Evolutionary conservation across 164 flowering plant species (phyloP).

Genomic region (Tinospora cordifolia): DNA sequence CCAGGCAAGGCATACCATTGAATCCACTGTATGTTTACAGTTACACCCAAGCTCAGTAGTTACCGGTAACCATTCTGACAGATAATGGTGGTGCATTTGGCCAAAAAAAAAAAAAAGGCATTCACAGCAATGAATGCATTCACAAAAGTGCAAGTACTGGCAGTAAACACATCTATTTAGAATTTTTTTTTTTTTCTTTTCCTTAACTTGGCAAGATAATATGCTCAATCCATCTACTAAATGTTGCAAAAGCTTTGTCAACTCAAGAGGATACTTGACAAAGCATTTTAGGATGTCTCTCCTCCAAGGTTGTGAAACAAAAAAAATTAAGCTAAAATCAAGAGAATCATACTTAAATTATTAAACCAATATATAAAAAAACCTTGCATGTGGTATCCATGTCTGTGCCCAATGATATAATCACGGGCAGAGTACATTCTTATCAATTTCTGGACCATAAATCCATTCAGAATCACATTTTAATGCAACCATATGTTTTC

Average conservation of each 20-base stretch:
- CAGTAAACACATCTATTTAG: too few species aligned
- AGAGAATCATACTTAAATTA: background rate
- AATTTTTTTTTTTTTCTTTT: too few species aligned
- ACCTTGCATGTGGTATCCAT: background rate
- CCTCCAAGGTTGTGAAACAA: background rate
- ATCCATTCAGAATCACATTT: background rate
- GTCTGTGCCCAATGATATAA: background rate
- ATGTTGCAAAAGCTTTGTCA: background rate
- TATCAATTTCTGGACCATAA: background rate
- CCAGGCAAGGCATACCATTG: too few species aligned
- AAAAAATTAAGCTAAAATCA: background rate
- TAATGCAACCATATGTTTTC: conserved; percentile 1
- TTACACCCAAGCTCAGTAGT: too few species aligned
- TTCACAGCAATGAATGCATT: too few species aligned
- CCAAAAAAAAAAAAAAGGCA: too few species aligned
- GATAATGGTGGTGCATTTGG: too few species aligned
- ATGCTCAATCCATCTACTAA: background rate
- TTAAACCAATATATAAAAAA: too few species aligned
- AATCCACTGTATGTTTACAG: too few species aligned
- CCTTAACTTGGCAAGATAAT: background rate
- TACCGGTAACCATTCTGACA: too few species aligned
- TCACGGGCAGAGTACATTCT: background rate
- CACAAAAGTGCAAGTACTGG: too few species aligned
- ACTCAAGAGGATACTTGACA: background rate
- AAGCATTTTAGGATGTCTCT: background rate